Percentiles rank a stretch among this genome's conserved stretches.
Evolutionary conservation across 2,329 filamentous ascomycete species (phyloP).

Genomic region (Diaporthe sp.): DNA sequence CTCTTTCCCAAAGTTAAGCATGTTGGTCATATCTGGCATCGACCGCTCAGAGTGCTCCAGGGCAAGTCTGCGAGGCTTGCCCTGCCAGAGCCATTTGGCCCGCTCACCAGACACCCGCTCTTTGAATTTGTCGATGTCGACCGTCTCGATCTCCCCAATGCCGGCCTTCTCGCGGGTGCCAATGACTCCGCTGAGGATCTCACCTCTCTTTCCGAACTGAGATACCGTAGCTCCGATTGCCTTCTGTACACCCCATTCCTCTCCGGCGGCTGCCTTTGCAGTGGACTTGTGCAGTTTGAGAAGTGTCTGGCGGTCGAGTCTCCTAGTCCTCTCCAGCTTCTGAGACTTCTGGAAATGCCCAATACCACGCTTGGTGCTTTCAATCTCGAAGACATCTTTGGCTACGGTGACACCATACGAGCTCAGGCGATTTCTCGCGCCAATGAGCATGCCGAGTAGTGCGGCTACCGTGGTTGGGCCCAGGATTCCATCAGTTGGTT

Average conservation of each 20-base stretch:
- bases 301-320: slow-evolving; percentile 85
- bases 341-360: slow-evolving; percentile 90
- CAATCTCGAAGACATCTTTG: slow-evolving; percentile 92
- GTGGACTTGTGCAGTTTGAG: slow-evolving; percentile 84
- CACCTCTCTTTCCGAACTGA: slow-evolving; percentile 92
- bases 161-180: slow-evolving; percentile 87
- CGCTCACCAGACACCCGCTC: slow-evolving; percentile 83
- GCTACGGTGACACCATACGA: slow-evolving; percentile 84
- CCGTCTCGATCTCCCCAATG: slow-evolving; percentile 91
- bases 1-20: slow-evolving; percentile 66
- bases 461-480: slow-evolving; percentile 93
- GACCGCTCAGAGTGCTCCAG: slow-evolving; percentile 58
- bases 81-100: slow-evolving; percentile 94
- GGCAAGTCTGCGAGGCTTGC: slow-evolving; percentile 79
- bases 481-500: slow-evolving; percentile 91
- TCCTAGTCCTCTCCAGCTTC: slow-evolving; percentile 80
- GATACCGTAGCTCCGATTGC: slow-evolving; percentile 96
- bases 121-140: slow-evolving; percentile 87
- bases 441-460: slow-evolving; percentile 87
- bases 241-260: slow-evolving; percentile 91
- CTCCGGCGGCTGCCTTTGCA: slow-evolving; percentile 87
- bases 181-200: slow-evolving; percentile 96
- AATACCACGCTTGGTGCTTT: slow-evolving; percentile 84
- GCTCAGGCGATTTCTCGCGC: slow-evolving; percentile 88
- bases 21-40: slow-evolving; percentile 55